Evolutionary conservation across 169 alveolate genomes (phyloP).

Genomic region (Plasmodium chabaudi): DNA sequence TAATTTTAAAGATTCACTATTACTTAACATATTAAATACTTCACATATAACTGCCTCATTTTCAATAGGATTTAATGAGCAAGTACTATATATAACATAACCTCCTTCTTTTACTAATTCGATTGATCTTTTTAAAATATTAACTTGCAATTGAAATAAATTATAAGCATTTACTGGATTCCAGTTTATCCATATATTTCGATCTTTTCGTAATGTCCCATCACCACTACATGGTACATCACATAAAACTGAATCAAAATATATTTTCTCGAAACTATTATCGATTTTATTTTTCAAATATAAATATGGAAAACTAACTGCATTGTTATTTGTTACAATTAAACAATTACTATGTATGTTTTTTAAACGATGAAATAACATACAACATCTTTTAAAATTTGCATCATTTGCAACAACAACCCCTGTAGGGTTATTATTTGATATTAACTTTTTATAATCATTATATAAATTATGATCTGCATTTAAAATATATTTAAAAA

Average conservation of each 20-base stretch:
- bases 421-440: conserved; percentile 69
- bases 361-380: conserved; percentile 75
- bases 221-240: conserved; percentile 99
- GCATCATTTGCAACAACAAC: conserved; percentile 76
- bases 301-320: conserved; percentile 60
- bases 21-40: conserved; percentile 86
- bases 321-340: conserved; percentile 74
- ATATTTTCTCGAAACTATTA: conserved; percentile 78
- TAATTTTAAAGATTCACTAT: conserved; percentile 85
- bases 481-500: conserved; percentile 60
- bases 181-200: conserved; percentile 95
- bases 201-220: conserved; percentile 96
- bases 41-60: conserved; percentile 92
- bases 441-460: conserved; percentile 63
- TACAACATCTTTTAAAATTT: conserved; percentile 74
- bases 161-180: conserved; percentile 93
- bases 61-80: conserved; percentile 97
- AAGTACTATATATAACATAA: conserved; percentile 94
- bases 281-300: conserved; percentile 36
- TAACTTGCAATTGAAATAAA: conserved; percentile 91
- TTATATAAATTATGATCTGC: conserved; percentile 51
- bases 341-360: conserved; percentile 73
- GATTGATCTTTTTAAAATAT: conserved; percentile 92
- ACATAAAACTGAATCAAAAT: conserved; percentile 91
- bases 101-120: conserved; percentile 83